phyloP scores from a whole-genome alignment of 2,329 filamentous ascomycete species.

The Amauroascus verrucosus region DNA sequence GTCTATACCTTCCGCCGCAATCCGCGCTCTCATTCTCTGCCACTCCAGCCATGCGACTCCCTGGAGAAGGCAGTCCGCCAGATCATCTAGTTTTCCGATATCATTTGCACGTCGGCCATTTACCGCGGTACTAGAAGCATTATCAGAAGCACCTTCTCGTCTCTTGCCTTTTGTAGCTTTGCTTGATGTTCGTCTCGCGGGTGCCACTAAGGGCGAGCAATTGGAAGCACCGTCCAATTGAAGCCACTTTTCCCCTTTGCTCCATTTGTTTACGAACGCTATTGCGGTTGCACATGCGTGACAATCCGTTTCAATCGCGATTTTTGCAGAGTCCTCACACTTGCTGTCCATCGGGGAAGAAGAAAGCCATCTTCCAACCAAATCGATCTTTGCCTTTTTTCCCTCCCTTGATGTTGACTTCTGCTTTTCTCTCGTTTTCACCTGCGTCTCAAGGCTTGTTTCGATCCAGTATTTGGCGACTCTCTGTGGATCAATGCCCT shows the following conservation, averaged over 20 bases:
- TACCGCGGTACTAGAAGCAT: not conserved
- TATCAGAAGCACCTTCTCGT: constrained; percentile 4
- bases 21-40: constrained; percentile 41
- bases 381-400: constrained; percentile 51
- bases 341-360: not conserved
- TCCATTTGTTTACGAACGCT: constrained; percentile 26
- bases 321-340: constrained; percentile 23
- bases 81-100: constrained; percentile 61
- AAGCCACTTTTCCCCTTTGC: constrained; percentile 14
- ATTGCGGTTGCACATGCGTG: constrained; percentile 20
- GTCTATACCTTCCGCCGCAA: constrained; percentile 20
- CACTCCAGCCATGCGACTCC: constrained; percentile 67
- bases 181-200: constrained; percentile 16
- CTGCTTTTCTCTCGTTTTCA: constrained; percentile 9
- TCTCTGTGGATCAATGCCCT: constrained; percentile 44
- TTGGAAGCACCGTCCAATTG: too few relatives aligned
- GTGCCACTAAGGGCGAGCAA: not conserved
- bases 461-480: constrained; percentile 49
- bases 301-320: constrained; percentile 20
- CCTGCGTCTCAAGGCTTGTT: constrained; percentile 17
- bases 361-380: constrained; percentile 48
- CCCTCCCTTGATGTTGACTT: constrained; percentile 23
- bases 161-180: constrained; percentile 1
- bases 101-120: constrained; percentile 9
- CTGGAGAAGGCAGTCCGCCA: constrained; percentile 70